Base-by-base conservation (phyloP, 1,284 basidiomycete species). In the Moesziomyces antarcticus region DNA sequence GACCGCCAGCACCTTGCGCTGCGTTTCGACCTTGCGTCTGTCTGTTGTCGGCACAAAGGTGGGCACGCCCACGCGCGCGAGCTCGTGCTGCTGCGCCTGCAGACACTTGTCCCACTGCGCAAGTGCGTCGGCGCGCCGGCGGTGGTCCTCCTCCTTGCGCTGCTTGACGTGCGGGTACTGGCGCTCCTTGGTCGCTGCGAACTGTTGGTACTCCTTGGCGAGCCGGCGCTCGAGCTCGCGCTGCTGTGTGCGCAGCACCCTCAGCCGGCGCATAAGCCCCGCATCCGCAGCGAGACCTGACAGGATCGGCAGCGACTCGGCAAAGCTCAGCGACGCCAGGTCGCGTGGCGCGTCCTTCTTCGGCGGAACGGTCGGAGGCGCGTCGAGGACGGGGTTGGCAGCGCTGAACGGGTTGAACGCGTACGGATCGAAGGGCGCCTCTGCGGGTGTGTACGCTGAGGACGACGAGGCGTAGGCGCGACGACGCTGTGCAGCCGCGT, bases 291-390 rank as follows among this genome's bases (percentile, higher is more conserved):
- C 46, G 5, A 72, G 59, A 11, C 50, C 45, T 44, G 59, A 59
- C 33, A 72, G 64, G 53, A 66, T 62, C 8, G 69, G 63, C 2
- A 72, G 63, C 0, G 69, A 54, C 27, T 66, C 59, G 14, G 64
- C 52, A 56, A 72, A 72, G 0, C 52, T 50, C 7, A 72, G 60
- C 2, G 56, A 43, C 22, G 59, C 24, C 1, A 72, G 56, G 41
- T 72, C 68, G 16, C 53, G 47, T 3, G 58, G 22, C 20, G 45
- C 9, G 11, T 30, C 30, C 25, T 9, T 50, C 35, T 11, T 24
- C 22, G 52, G 50, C 5, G 65, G 30, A 0, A 48, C 13, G 13
- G 57, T 33, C 6, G 58, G 21, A 6, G 61, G 59, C 0, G 54
- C 20, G 18, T 56, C 20, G 18, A 65, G 57, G 22, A 57, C 52